A percentile compares a stretch with the other conserved stretches of the same genome.
Evolutionary conservation across 163 green algal genomes (phyloP).

Genomic region (Chlamydomonas reinhardtii): DNA sequence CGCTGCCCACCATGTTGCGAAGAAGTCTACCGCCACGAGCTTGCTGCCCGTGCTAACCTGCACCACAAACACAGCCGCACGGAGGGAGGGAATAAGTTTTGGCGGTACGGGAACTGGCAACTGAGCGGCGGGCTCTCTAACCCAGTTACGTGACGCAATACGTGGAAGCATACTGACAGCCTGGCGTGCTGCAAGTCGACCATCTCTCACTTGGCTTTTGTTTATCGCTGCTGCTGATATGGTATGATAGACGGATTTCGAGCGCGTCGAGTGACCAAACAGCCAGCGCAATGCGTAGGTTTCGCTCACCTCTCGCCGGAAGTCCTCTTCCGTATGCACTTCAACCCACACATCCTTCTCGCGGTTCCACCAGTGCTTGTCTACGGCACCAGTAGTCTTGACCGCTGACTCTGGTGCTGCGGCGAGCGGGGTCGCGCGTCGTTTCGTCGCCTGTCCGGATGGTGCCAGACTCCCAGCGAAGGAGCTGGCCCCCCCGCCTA

Average conservation of each 20-base stretch:
- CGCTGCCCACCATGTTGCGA: conserved; percentile 68
- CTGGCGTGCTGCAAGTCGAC: too few relatives aligned
- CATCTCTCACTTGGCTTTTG: too few relatives aligned
- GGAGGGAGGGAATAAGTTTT: too few relatives aligned
- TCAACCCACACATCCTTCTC: conserved; percentile 65
- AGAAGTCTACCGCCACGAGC: conserved; percentile 66
- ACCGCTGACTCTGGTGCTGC: neutral
- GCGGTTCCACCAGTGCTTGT: conserved; percentile 61
- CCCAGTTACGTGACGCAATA: too few relatives aligned
- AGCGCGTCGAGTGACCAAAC: too few relatives aligned
- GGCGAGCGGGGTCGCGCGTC: neutral
- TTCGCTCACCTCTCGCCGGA: conserved; percentile 34
- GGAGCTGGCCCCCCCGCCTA: neutral
- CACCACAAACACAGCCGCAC: neutral
- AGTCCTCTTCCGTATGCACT: conserved; percentile 61
- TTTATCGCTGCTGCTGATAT: too few relatives aligned
- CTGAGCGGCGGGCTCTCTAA: too few relatives aligned
- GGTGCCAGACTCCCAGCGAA: neutral
- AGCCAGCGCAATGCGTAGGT: too few relatives aligned
- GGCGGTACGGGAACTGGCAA: too few relatives aligned
- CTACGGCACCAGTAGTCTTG: neutral
- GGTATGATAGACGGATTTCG: too few relatives aligned
- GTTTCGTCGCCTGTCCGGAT: neutral
- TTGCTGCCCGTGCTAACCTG: conserved; percentile 50
- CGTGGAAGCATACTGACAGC: too few relatives aligned